A percentile compares a stretch with the other conserved stretches of the same genome.
These are phyloP conservation scores for Sonneratia alba DNA, from an alignment of 345 rosid genomes.

Conservation along the genomic window DNA sequence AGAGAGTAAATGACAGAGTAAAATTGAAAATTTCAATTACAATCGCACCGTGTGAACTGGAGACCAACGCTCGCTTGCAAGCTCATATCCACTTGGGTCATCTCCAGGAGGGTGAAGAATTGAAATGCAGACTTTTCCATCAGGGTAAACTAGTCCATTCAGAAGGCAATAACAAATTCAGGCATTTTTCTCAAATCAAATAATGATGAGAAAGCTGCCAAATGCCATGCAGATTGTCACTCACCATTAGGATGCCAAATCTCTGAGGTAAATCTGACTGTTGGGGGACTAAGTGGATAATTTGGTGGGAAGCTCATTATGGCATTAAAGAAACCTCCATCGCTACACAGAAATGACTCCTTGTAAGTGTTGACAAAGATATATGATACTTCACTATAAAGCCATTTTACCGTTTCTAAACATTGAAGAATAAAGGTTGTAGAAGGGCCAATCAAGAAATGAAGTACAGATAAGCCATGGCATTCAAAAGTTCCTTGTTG, in stretches of 20 bases:
- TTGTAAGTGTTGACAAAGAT: slow-evolving; percentile 3
- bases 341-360: slow-evolving; percentile 37
- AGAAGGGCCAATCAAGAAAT: neutral
- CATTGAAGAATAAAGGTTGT: neutral
- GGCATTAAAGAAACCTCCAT: slow-evolving; percentile 95
- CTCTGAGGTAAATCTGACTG: slow-evolving; percentile 83
- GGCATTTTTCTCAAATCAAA: neutral
- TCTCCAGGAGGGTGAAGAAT: slow-evolving; percentile 99
- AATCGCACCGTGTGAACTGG: slow-evolving; percentile 81
- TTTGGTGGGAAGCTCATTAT: slow-evolving; percentile 87
- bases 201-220: neutral
- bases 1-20: neutral
- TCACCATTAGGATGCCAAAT: slow-evolving; percentile 98
- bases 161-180: slow-evolving; percentile 4
- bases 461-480: neutral
- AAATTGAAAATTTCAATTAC: slow-evolving; percentile 10
- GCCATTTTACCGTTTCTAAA: neutral
- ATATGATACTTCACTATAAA: neutral
- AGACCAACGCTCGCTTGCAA: slow-evolving; percentile 95
- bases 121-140: slow-evolving; percentile 96
- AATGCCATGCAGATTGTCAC: neutral
- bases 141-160: slow-evolving; percentile 53
- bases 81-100: slow-evolving; percentile 95
- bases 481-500: neutral
- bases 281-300: slow-evolving; percentile 87